Percentiles rank a stretch among this genome's conserved stretches.
Conservation (phyloP, 345 rosid species). For the Garcia nutans region DNA sequence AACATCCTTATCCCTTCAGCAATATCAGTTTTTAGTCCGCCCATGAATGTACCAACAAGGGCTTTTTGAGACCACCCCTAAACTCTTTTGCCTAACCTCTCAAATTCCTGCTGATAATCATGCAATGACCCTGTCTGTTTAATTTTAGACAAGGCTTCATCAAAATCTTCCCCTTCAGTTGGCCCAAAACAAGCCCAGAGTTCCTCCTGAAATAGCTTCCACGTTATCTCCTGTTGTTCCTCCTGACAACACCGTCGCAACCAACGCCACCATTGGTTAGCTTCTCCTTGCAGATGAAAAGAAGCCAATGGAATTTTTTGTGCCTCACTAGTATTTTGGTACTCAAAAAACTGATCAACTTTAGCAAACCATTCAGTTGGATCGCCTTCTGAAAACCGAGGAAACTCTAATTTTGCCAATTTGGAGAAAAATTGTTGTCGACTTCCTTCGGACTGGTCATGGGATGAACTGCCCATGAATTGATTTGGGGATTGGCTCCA, state of each 20-base stretch:
- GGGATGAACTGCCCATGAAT: no score
- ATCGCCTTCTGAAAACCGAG: no score
- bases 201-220: no score
- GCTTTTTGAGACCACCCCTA: background rate
- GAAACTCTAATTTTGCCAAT: no score
- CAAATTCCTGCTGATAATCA: background rate
- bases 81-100: background rate
- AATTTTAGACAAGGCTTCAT: background rate
- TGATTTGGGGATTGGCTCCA: no score
- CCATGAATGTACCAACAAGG: background rate
- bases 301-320: no score
- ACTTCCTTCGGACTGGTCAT: no score
- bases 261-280: slow-evolving; percentile 11
- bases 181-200: no score
- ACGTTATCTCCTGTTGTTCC: background rate
- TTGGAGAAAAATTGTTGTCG: no score
- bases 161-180: background rate
- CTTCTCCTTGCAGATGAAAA: background rate
- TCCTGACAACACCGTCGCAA: background rate
- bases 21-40: background rate
- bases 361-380: no score
- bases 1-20: background rate
- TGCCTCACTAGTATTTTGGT: no score
- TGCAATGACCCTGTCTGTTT: background rate
- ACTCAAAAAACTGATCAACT: no score